Base-by-base conservation (phyloP, 2,329 filamentous ascomycete genomes). In the Blumeria hordei region DNA sequence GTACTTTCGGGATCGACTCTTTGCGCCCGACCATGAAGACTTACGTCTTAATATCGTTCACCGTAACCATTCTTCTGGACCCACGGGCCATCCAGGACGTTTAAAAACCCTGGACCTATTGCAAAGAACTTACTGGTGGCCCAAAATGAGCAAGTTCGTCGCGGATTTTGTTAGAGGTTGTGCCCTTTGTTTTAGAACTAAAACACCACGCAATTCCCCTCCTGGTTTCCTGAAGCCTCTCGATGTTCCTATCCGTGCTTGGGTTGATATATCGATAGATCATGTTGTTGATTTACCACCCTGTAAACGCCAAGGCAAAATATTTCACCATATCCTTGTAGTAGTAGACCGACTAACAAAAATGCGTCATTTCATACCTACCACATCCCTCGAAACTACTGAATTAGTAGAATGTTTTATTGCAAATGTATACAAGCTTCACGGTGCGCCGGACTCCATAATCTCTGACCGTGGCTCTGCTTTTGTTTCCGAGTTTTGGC, bases 401-500 rank as follows among this genome's bases (percentile, higher is more conserved):
- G 37, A 41, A 16, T 9, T 5, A 3, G 33, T 45, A 3, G 21
- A 28, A 28, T 28, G 53, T 18, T 55, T 57, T 35, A 11, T 55
- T 16, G 16, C 11, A n/a, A 18, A 56, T n/a, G 54, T n/a, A 7
- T 55, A 12, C 28, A 57, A 55, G 18, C 37, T 39, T 9, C 36
- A 58, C 41, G 41, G 53, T 10, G 28, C 52, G 11, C 55, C 47
- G 6, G 47, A 57, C 16, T 36, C 44, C 14, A 43, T 60, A 1
- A 54, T 59, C 7, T 55, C 55, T 45, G 53, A 61, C 43, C 11
- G 57, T 18, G 59, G 58, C 4, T 18, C 54, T 8, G 12, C 37
- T 41, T 60, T 60, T 44, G 53, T 52, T 8, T 56, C 28, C 1
- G 49, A 55, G 10, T 58, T 60, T 60, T 60, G 57, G 59, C 50